A percentile compares a stretch with the other conserved stretches of the same genome.
phyloP scores from a whole-genome alignment of 2,329 filamentous ascomycete species.

The Purpureocillium lavendulum region DNA sequence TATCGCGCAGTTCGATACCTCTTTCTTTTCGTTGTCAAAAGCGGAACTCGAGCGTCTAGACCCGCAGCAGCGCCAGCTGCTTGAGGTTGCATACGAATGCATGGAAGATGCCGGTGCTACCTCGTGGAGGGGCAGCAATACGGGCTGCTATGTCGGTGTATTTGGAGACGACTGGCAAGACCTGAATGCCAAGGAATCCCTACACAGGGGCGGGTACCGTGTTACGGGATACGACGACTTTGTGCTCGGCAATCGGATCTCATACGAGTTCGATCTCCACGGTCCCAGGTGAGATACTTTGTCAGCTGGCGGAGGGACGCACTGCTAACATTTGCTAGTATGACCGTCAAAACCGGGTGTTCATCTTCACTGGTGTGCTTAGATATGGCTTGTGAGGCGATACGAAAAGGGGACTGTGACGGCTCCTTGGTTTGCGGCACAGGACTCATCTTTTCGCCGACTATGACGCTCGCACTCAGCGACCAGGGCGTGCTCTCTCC shows the following conservation, averaged over 20 bases:
- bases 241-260: conserved; percentile 21
- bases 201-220: conserved; percentile 10
- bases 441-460: conserved; percentile 20
- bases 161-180: conserved; percentile 20
- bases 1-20: conserved; percentile 17
- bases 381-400: conserved; percentile 24
- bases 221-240: conserved; percentile 15
- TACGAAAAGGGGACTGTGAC: conserved; percentile 14
- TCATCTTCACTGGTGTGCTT: conserved; percentile 26
- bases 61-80: conserved; percentile 17
- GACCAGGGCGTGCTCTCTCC: conserved; percentile 27
- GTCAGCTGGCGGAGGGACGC: no score
- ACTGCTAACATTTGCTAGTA: conserved; percentile 4
- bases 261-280: conserved; percentile 22
- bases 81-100: conserved; percentile 19
- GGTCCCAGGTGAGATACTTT: conserved; percentile 19
- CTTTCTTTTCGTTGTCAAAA: conserved; percentile 20
- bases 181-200: conserved; percentile 10
- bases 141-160: conserved; percentile 19
- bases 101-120: conserved; percentile 17
- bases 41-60: conserved; percentile 20
- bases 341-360: conserved; percentile 27
- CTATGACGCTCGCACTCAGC: conserved; percentile 15
- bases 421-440: conserved; percentile 20
- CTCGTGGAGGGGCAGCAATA: conserved; percentile 14